Evolutionary conservation across 768 basidiomycete species (phyloP), one percentile per base, ranked within the genome.

Genomic region (Leccinum ochraceum): DNA sequence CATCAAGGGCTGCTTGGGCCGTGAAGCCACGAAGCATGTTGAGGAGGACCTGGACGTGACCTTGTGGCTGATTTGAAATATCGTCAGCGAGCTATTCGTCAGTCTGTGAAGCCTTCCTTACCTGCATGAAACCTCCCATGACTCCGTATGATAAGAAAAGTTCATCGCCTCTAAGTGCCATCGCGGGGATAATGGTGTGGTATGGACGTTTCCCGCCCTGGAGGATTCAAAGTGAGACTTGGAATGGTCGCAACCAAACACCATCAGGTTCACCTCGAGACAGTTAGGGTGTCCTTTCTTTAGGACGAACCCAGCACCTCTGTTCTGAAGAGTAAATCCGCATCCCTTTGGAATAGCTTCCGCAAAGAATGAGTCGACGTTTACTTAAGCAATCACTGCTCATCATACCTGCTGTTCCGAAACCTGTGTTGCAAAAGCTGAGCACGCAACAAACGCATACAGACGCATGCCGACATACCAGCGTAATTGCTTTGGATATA

Each of bases 301-400:
- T 24, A 98, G 78, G 7, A 85, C 79, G 73, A 99, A 99, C 6
- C 90, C 89, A 11, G 86, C 80, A 2, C 97, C 97, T 58, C 97
- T 83, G 74, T 97, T 97, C 75, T 99, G 97, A 14, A 99, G 81
- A 0, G 95, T 97, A 74, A 99, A 99, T 0, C 97, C 97, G 67
- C 95, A 97, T 0, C 89, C 94, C 66, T 91, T 88, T 0, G 97
- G 97, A 42, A 99, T 80, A 34, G 96, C 96, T 85, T 69, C 66
- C 66, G 20, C 24, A 13, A 50, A 60, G 11, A 11, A 16, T 71
- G 30, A 66, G 54, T 49, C 10, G 3, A 54, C 5, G 39, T 50
- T n/a, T 57, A 57, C 13, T 34, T 13, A 20, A 39, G 55, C 20
- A 37, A 5, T 42, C n/a, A 11, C 16, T 48, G 36, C 53, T 17